Evolutionary conservation across 768 basidiomycete genomes (phyloP), one percentile per base, ranked within the genome.

Genomic region (Cyathus striatus): DNA sequence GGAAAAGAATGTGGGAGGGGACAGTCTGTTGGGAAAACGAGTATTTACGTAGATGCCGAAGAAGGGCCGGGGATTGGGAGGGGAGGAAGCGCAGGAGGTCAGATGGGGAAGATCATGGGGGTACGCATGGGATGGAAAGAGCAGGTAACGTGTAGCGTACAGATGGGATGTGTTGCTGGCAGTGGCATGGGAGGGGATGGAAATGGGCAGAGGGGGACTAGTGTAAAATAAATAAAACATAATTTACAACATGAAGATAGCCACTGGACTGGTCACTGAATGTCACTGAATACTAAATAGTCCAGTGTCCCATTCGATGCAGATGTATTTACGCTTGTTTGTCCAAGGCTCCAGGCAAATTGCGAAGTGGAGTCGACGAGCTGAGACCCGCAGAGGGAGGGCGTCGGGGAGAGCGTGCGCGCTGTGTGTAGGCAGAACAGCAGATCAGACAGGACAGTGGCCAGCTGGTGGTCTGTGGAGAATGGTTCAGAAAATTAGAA

Each of bases 21-120:
- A 18, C 14, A 10, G 35, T 13, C 10, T 12, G 35, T 10, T 37
- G 14, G 10, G 18, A 37, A 18, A 12, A 12, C 10, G 30, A 12
- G 10, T 37, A 37, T 37, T 37, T 37, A 37, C 35, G 35, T 37
- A 10, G 27, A 30, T 30, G 35, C 35, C 45, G 45, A 47, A 43
- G 45, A 36, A 37, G 36, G 45, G 22, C 40, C 41, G 40, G 45
- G 27, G 41, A 38, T 34, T 34, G 45, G 34, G 34, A 42, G 34
- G 24, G 6, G 45, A 37, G 32, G 41, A 32, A 37, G 33, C 33
- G 21, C 30, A 36, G n/a, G n/a, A 20, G 35, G 34, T 37, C 23
- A 43, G 21, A 22, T 27, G 21, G 40, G 21, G 35, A 5, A 18
- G 35, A 37, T 37, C 35, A 37, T 37, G 35, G 18, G 35, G 18